Evolutionary conservation across 2,329 filamentous ascomycete species (phyloP), one percentile per base, ranked within the genome.

Genomic region (Fusarium xyrophilum): DNA sequence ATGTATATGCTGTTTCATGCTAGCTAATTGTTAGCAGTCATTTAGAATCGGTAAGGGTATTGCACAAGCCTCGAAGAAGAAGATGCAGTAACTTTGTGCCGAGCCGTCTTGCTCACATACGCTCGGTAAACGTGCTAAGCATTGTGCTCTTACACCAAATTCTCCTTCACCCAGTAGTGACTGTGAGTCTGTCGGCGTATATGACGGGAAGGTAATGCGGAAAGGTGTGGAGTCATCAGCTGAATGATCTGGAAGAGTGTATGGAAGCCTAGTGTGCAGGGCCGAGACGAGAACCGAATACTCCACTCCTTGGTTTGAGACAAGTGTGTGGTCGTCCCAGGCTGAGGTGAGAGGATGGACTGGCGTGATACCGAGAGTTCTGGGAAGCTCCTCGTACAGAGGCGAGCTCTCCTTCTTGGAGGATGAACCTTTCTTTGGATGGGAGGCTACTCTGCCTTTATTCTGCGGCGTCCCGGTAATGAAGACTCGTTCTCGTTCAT

Each of bases 401-500:
- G 73, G 75, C 38, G 71, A 47, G 61, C 74, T 76, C 46, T 73
- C 60, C 63, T 75, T 80, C 61, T 76, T 81, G 6, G 79, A 76
- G 11, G 80, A 73, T 27, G 69, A 66, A 14, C 59, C 65, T 54
- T 83, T 79, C 61, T 82, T 83, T 6, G 86, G 86, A 60, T 88
- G 86, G 4, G 85, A 87, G 43, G 85, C 85, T 54, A 86, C 86
- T 33, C 86, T 82, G 14, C 86, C 86, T 60, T 81, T 83, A 62
- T 82, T 83, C 60, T 86, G 79, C 38, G 79, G 79, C 5, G 86
- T 88, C n/a, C 85, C 85, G 39, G 86, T 84, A 74, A 91, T 88
- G 76, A 91, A 91, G 58, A 89, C 84, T 19, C 84, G 84, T 73
- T 89, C 84, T 39, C 85, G 81, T 72, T 88, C 84, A 75, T 91